These are phyloP conservation scores for Hypericum perforatum DNA, from an alignment of 345 rosid genomes.

Conservation along the genomic window DNA sequence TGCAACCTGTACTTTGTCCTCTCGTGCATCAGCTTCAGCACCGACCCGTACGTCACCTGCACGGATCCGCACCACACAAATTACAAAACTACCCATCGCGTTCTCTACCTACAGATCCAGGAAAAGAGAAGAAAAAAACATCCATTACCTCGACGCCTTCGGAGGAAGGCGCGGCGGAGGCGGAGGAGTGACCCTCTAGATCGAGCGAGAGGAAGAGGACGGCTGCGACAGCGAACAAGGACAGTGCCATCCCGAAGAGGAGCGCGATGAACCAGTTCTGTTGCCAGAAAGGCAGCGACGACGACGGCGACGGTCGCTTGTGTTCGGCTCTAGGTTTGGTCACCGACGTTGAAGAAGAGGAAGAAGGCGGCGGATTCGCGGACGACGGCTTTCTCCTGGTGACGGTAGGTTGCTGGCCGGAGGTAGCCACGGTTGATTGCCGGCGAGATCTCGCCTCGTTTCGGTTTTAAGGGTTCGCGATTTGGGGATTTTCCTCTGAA, in stretches of 20 bases:
- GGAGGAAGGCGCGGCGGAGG: conserved; percentile 10
- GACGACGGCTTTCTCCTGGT: conserved; percentile 41
- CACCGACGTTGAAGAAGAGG: conserved; percentile 12
- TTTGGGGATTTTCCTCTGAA: too few relatives aligned
- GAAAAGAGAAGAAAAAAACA: conserved; percentile 6
- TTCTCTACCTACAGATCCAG: not conserved
- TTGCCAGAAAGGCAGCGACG: conserved; percentile 59
- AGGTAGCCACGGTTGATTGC: conserved; percentile 69
- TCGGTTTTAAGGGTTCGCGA: too few relatives aligned
- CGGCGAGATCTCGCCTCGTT: too few relatives aligned
- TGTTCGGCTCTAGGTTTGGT: conserved; percentile 12
- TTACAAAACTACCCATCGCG: not conserved
- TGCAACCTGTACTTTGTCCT: conserved; percentile 71
- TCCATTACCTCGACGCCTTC: conserved; percentile 55
- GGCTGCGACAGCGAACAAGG: conserved; percentile 53
- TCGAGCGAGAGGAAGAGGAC: conserved; percentile 62
- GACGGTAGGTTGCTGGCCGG: conserved; percentile 43
- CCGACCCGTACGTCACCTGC: conserved; percentile 80
- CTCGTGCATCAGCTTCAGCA: conserved; percentile 89
- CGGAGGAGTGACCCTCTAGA: conserved; percentile 44
- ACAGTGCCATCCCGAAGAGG: conserved; percentile 60
- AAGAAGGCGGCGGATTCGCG: not conserved
- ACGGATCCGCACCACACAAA: not conserved
- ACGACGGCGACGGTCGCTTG: conserved; percentile 11
- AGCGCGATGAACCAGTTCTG: conserved; percentile 72